Evolutionary conservation across 1,139 yeast species (phyloP), one percentile per base, ranked within the genome.

Genomic region (Spencermartinsiella ligniputridi): DNA sequence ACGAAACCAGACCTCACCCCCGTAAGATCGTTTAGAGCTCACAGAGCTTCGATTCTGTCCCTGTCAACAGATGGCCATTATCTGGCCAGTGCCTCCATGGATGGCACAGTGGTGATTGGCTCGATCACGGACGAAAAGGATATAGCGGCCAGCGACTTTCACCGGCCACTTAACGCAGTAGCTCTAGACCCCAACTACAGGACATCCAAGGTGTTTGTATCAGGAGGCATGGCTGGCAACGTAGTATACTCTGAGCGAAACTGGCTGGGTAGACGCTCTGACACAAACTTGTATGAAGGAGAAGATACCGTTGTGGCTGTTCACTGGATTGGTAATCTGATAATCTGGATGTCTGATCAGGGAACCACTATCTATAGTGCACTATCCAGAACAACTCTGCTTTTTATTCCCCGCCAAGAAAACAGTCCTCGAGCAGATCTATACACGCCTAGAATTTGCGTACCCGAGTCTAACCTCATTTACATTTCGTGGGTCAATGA

Each of bases 141-240:
- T 54, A 77, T 84, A 2, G 71, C 77, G 0, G 89, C 89, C 1
- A 84, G 78, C 53, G 95, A 89, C 62, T 87, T 89, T 62, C 83
- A 85, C 56, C 69, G 97, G 27, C 97, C 98, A 0, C 78, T 94
- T 0, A 95, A 89, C 61, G 80, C 95, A 0, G 94, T 92, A 2
- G 84, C 90, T 0, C 63, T 94, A 3, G 95, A 87, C 53, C 78
- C 79, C 16, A 78, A 82, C 50, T 92, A 85, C 61, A 62, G 64
- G 36, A 72, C 71, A 11, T 73, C 81, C 0, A 76, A 79, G 46
- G 74, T 83, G 9, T 89, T 88, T 53, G 72, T 87, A 0, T 82
- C 90, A 32, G 97, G 97, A 2, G 97, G 97, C 0, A 88, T 83
- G 71, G 83, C 92, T 13, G 97, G 97, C 0, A 80, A 85, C 46